Evolutionary conservation across 768 basidiomycete species (phyloP), one percentile per base, ranked within the genome.

Genomic region (Mycena polygramma): DNA sequence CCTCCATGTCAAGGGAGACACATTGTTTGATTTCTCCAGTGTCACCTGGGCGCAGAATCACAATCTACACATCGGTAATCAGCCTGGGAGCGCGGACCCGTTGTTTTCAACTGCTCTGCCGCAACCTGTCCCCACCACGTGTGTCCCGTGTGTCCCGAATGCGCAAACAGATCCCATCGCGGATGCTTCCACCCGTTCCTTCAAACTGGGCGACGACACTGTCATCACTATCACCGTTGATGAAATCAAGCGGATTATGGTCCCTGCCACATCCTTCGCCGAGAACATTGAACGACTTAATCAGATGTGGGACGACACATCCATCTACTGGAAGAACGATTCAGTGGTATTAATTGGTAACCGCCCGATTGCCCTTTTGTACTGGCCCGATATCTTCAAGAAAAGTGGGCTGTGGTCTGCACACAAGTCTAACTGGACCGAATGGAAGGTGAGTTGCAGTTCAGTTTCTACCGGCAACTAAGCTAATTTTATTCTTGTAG

Each of bases 251-350:
- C n/a, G 11, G n/a, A 24, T 2, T 69, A 10, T 7, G 45, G 20
- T 69, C 26, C 74, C 77, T 0, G 70, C 72, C 13, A 49, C 73
- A 8, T 72, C 73, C 8, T 79, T 78, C 52, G 75, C 60, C 3
- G 37, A 71, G 7, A 66, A 79, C 55, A 63, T 79, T 15, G 36
- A 66, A 3, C 22, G 48, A 0, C 72, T 79, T 5, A 75, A 79
- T 60, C 54, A 39, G 3, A 75, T 77, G 74, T 79, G 78, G 78
- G 78, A 79, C 43, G 74, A 79, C 68, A 65, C 46, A 14, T 70
- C 71, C 2, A 3, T 30, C 0, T 46, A 76, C 35, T 79, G 78
- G 78, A 39, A 66, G 24, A 37, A 63, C 0, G 22, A 57, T 2
- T 78, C 78, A 0, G 54, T 65, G n/a, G 59, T 79, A 15, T 30